Conservation (phyloP, 768 basidiomycete species). For the Rhodotorula taiwanensis region DNA sequence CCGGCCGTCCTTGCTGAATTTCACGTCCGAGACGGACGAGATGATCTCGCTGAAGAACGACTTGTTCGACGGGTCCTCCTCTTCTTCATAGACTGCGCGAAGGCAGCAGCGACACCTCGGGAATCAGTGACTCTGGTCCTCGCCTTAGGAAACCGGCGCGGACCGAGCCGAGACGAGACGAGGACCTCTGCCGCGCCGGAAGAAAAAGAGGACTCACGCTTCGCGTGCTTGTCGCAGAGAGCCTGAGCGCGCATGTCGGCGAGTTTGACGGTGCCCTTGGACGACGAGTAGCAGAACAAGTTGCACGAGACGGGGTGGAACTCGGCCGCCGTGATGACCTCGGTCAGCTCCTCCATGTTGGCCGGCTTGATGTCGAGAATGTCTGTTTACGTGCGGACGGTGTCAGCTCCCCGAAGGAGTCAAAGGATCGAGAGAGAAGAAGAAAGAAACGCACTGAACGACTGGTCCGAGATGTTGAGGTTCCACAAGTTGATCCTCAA, state of each 20-base stretch:
- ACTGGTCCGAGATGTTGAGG: slow-evolving; percentile 94
- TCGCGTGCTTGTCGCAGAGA: slow-evolving; percentile 88
- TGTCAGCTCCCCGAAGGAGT: no score
- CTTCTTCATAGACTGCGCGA: slow-evolving; percentile 85
- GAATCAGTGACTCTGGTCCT: no score
- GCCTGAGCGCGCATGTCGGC: slow-evolving; percentile 99
- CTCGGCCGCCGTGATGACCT: slow-evolving; percentile 99
- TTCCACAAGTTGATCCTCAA: slow-evolving; percentile 97
- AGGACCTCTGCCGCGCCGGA: no score
- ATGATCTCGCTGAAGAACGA: slow-evolving; percentile 99
- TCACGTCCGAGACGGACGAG: slow-evolving; percentile 98
- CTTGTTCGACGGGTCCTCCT: slow-evolving; percentile 92
- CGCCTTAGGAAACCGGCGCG: not conserved
- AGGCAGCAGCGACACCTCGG: not conserved
- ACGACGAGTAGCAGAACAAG: slow-evolving; percentile 98
- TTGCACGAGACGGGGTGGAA: slow-evolving; percentile 98
- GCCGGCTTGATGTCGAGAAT: slow-evolving; percentile 99
- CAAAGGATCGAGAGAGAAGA: not conserved
- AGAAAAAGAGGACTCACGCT: slow-evolving; percentile 58
- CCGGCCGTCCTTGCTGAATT: slow-evolving; percentile 94
- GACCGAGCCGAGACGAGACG: not conserved
- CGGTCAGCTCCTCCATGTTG: slow-evolving; percentile 99
- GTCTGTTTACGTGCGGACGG: slow-evolving; percentile 52
- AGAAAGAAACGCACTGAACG: slow-evolving; percentile 72
- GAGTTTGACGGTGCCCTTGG: slow-evolving; percentile 98